These are phyloP conservation scores for Helianthus tuberosus DNA, from an alignment of 129 eudicot species.

Conservation along the genomic window DNA sequence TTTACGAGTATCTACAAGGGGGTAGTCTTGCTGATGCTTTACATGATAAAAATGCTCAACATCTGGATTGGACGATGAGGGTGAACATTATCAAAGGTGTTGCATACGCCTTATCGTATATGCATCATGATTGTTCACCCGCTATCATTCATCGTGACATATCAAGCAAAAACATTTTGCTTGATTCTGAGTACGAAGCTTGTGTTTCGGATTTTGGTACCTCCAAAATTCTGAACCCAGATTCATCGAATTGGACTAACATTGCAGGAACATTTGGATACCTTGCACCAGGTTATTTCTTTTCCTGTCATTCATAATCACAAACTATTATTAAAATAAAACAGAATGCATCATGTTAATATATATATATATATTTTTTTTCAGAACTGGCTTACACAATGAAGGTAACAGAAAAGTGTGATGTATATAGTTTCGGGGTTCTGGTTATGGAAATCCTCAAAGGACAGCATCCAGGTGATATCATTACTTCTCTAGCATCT, in stretches of 20 bases:
- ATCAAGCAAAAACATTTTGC: conserved; percentile 41
- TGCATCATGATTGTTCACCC: conserved; percentile 28
- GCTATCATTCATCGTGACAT: conserved; percentile 42
- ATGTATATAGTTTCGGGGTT: conserved; percentile 40
- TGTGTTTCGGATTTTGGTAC: conserved; percentile 45
- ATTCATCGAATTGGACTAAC: conserved; percentile 36
- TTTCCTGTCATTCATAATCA: background rate
- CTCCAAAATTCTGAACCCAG: conserved; percentile 21
- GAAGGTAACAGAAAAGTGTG: conserved; percentile 39
- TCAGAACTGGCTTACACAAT: conserved; percentile 30
- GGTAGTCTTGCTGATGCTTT: conserved; percentile 26
- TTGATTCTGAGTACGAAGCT: conserved; percentile 35
- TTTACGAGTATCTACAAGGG: conserved; percentile 35
- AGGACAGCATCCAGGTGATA: conserved; percentile 82
- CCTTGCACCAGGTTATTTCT: conserved; percentile 39
- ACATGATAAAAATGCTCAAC: background rate
- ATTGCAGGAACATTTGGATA: conserved; percentile 44
- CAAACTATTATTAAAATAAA: background rate
- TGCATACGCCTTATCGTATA: conserved; percentile 27
- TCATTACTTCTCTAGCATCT: conserved; percentile 43
- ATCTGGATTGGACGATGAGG: conserved; percentile 35
- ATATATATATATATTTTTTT: background rate
- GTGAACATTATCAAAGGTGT: conserved; percentile 38
- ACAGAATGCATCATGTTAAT: background rate
- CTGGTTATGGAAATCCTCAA: conserved; percentile 64